Percentiles rank a stretch among this genome's conserved stretches.
Evolutionary conservation across 2,329 filamentous ascomycete genomes (phyloP).

Genomic region (Arthroderma sp.): DNA sequence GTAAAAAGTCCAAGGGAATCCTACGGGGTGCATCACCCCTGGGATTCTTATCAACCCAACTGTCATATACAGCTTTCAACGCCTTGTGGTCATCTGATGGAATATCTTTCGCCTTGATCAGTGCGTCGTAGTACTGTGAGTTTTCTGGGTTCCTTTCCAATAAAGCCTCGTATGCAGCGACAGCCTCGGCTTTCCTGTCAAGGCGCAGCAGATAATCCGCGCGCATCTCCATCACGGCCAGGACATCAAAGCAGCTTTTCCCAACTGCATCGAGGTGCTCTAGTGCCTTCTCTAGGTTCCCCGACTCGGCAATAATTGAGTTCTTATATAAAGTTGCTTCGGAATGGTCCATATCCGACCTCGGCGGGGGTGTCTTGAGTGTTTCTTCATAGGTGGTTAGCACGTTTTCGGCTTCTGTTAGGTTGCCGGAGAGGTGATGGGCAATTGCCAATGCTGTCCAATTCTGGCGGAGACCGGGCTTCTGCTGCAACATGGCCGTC

Average conservation of each 20-base stretch:
- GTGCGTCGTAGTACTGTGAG: constrained; percentile 67
- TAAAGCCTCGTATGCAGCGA: constrained; percentile 64
- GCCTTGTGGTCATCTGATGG: constrained; percentile 47
- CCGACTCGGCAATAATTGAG: constrained; percentile 77
- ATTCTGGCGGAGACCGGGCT: constrained; percentile 71
- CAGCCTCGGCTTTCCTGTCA: constrained; percentile 64
- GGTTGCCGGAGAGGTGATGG: constrained; percentile 76
- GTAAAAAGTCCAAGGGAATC: constrained; percentile 78
- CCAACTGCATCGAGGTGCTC: constrained; percentile 69
- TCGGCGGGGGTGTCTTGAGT: constrained; percentile 63
- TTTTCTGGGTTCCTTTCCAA: constrained; percentile 82
- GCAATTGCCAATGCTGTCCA: constrained; percentile 97
- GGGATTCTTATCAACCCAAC: constrained; percentile 67
- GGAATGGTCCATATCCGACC: constrained; percentile 77
- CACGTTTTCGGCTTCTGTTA: constrained; percentile 77
- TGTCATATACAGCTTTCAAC: constrained; percentile 62
- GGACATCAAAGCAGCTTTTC: constrained; percentile 68
- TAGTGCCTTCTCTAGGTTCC: constrained; percentile 68
- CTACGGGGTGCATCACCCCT: constrained; percentile 74
- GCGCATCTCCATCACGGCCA: constrained; percentile 71
- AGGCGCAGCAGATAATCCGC: constrained; percentile 75
- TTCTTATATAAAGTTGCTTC: constrained; percentile 95
- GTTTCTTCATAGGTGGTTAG: constrained; percentile 88
- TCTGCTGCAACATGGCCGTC: constrained; percentile 71
- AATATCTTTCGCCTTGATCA: constrained; percentile 57